A percentile compares a stretch with the other conserved stretches of the same genome.
phyloP scores from a whole-genome alignment of 169 alveolate genomes.

The Plasmodium adleri region DNA sequence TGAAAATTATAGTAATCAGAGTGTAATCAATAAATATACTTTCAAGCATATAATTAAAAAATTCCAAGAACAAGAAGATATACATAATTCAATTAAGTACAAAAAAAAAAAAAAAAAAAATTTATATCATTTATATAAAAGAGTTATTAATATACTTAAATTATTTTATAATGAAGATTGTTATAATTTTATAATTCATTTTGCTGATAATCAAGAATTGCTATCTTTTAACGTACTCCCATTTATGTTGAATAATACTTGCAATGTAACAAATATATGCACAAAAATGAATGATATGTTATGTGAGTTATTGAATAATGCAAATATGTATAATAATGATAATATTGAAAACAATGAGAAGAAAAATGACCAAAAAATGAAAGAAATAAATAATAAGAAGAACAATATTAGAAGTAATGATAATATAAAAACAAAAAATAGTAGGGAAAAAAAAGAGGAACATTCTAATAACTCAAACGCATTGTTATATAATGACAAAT shows the following conservation, averaged over 20 bases:
- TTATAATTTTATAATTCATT: conserved; percentile 60
- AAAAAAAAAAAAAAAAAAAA: conserved; percentile 8
- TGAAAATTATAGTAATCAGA: conserved; percentile 53
- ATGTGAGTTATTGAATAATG: conserved; percentile 5
- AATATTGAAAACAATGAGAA: not conserved
- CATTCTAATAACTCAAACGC: not conserved
- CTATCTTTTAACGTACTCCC: conserved; percentile 53
- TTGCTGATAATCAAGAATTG: conserved; percentile 11
- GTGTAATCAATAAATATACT: conserved; percentile 31
- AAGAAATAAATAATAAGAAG: not conserved
- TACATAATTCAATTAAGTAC: too few relatives aligned
- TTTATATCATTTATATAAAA: conserved; percentile 51
- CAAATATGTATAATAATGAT: not conserved
- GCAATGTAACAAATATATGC: conserved; percentile 72
- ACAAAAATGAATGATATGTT: conserved; percentile 27
- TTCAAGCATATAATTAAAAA: conserved; percentile 55
- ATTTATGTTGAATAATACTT: conserved; percentile 15
- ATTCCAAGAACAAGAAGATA: not conserved
- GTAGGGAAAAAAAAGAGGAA: not conserved
- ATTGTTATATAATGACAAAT: too few relatives aligned
- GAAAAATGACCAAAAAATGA: not conserved
- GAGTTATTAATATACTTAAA: conserved; percentile 46
- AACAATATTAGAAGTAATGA: not conserved
- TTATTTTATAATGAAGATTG: conserved; percentile 59
- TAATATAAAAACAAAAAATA: not conserved